Percentiles rank a stretch among this genome's conserved stretches.
phyloP scores from a whole-genome alignment of 2,329 filamentous ascomycete genomes.

The Colletotrichum caudatum region DNA sequence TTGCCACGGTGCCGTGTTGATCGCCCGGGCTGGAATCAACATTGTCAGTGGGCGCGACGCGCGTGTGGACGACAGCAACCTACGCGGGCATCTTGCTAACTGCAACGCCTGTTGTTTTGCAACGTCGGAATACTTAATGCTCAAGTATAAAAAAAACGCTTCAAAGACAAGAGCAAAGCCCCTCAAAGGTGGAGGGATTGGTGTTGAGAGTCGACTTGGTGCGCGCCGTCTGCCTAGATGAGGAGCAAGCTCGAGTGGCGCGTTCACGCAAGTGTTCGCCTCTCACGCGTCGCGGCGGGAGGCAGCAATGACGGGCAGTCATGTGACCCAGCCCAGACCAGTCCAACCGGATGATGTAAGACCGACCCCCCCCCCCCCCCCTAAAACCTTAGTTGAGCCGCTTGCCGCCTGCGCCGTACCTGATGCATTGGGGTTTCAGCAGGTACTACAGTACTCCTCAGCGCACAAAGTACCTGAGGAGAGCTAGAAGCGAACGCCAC shows the following conservation, averaged over 20 bases:
- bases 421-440: slow-evolving; percentile 9
- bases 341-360: background rate
- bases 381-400: background rate
- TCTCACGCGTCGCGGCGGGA: slow-evolving; percentile 35
- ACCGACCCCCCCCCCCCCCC: background rate
- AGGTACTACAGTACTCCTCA: background rate
- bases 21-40: slow-evolving; percentile 70
- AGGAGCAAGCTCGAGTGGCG: slow-evolving; percentile 11
- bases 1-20: slow-evolving; percentile 72
- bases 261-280: slow-evolving; percentile 13
- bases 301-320: slow-evolving; percentile 37
- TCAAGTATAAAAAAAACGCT: too few species aligned
- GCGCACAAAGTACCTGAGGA: background rate
- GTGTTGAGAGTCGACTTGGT: background rate
- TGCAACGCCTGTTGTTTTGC: background rate
- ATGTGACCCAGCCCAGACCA: slow-evolving; percentile 19
- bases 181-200: background rate
- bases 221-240: slow-evolving; percentile 10
- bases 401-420: slow-evolving; percentile 4
- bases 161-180: background rate
- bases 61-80: slow-evolving; percentile 44
- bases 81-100: slow-evolving; percentile 59
- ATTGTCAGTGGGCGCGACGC: slow-evolving; percentile 42
- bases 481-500: background rate
- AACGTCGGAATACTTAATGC: background rate